Conservation (phyloP, 805 yeast genomes). For the Kregervanrija delftensis region DNA sequence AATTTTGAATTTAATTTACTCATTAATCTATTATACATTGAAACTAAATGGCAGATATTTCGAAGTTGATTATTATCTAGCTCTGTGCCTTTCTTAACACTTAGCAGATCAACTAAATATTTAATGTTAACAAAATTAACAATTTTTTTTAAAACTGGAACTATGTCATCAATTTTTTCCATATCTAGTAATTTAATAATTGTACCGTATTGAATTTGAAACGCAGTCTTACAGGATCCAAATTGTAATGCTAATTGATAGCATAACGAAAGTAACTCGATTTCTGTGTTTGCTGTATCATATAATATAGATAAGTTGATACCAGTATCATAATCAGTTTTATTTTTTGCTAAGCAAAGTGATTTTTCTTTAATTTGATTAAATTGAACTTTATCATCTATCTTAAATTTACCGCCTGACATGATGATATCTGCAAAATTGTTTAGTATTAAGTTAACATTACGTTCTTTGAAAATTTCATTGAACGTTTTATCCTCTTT, state of each 20-base stretch:
- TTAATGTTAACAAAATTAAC: neutral
- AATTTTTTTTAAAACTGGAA: neutral
- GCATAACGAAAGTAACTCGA: neutral
- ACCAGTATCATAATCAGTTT: no score
- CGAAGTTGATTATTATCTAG: conserved; percentile 6
- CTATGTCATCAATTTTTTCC: neutral
- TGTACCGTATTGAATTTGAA: neutral
- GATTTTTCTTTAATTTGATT: no score
- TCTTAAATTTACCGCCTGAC: no score
- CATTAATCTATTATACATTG: conserved; percentile 9
- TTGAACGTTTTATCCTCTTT: no score
- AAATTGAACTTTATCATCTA: no score
- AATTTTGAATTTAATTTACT: conserved; percentile 4
- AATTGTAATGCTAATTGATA: neutral
- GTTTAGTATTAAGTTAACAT: no score
- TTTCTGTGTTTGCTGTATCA: neutral
- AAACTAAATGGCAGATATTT: conserved; percentile 5
- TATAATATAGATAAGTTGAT: no score
- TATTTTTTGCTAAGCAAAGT: no score
- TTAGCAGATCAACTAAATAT: conserved; percentile 7
- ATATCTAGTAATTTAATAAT: neutral
- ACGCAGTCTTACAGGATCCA: neutral
- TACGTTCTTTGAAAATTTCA: no score
- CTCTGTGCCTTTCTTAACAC: conserved; percentile 8
- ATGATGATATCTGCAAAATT: no score